Conservation (phyloP, 1,139 yeast genomes). For the Magnusiomyces tetraspermus region DNA sequence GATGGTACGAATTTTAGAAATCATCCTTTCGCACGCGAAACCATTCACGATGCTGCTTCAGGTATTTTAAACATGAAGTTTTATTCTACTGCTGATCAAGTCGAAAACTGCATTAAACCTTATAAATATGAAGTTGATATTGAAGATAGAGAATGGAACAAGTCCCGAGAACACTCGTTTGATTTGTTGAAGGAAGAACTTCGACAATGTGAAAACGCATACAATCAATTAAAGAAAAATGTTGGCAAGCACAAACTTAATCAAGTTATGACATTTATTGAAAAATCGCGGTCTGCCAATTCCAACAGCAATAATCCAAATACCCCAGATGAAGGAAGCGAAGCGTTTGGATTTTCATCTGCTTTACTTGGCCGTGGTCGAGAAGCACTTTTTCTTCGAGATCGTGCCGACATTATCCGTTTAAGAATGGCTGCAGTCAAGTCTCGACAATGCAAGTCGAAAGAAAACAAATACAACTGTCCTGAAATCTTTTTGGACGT, state of each 20-base stretch:
- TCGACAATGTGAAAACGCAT: constrained; percentile 67
- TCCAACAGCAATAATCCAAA: constrained; percentile 23
- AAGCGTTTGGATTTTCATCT: constrained; percentile 68
- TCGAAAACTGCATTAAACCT: constrained; percentile 95
- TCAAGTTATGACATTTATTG: constrained; percentile 70
- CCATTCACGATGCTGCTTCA: constrained; percentile 78
- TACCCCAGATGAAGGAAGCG: constrained; percentile 36
- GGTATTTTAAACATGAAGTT: constrained; percentile 68
- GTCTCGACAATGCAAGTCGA: constrained; percentile 63
- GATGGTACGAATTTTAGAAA: constrained; percentile 65
- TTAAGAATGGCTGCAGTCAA: constrained; percentile 72
- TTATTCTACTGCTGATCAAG: constrained; percentile 94
- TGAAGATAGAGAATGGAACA: constrained; percentile 88
- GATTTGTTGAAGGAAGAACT: constrained; percentile 72
- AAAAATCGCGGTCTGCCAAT: constrained; percentile 38
- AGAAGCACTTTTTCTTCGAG: constrained; percentile 73
- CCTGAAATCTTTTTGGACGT: constrained; percentile 92
- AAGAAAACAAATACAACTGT: constrained; percentile 79
- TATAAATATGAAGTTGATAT: constrained; percentile 94
- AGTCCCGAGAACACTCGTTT: constrained; percentile 71
- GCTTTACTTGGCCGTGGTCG: constrained; percentile 62
- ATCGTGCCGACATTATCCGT: constrained; percentile 60
- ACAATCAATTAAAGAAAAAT: constrained; percentile 50
- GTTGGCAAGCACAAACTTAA: constrained; percentile 76
- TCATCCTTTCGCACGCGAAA: constrained; percentile 75